phyloP scores from a whole-genome alignment of 352 stramenopile genomes.

The Globisporangium nunn region DNA sequence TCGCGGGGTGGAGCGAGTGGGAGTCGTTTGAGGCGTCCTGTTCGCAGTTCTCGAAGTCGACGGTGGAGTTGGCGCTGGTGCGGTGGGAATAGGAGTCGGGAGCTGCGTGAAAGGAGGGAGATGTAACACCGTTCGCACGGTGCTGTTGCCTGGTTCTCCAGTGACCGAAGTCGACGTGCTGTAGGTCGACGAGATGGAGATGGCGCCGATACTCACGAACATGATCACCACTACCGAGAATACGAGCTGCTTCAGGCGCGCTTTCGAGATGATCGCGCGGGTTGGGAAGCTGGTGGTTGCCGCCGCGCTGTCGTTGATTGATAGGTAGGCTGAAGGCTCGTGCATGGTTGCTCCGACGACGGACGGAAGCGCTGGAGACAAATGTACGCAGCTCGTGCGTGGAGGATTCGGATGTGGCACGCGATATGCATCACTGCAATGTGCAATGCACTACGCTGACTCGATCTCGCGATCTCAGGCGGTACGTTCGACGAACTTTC shows the following conservation, averaged over 20 bases:
- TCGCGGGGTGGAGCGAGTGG: not conserved
- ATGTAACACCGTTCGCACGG: slow-evolving; percentile 1
- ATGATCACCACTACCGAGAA: slow-evolving; percentile 10
- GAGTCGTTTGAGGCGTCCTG: slow-evolving; percentile 2
- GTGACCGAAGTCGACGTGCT: not conserved
- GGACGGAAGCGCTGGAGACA: not conserved
- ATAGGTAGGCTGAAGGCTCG: slow-evolving; percentile 11
- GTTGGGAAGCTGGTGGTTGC: not conserved
- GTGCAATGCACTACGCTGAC: no score
- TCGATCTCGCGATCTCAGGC: not conserved
- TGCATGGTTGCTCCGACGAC: slow-evolving; percentile 4
- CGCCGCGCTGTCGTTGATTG: slow-evolving; percentile 2
- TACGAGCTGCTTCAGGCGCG: slow-evolving; percentile 8
- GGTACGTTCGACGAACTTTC: no score
- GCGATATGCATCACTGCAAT: no score
- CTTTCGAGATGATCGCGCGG: slow-evolving; percentile 10
- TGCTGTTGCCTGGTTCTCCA: slow-evolving; percentile 2
- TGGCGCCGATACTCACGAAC: slow-evolving; percentile 10
- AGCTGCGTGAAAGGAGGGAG: slow-evolving; percentile 1
- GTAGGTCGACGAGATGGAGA: slow-evolving; percentile 6
- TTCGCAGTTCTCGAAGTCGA: not conserved
- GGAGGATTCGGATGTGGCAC: not conserved
- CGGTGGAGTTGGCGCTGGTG: slow-evolving; percentile 3
- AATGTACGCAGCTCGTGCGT: slow-evolving; percentile 13
- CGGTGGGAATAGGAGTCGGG: not conserved